These are phyloP conservation scores for Amoeboaphelidium protococcarum DNA, from an alignment of 371 early-diverging fungal genomes.

Conservation along the genomic window DNA sequence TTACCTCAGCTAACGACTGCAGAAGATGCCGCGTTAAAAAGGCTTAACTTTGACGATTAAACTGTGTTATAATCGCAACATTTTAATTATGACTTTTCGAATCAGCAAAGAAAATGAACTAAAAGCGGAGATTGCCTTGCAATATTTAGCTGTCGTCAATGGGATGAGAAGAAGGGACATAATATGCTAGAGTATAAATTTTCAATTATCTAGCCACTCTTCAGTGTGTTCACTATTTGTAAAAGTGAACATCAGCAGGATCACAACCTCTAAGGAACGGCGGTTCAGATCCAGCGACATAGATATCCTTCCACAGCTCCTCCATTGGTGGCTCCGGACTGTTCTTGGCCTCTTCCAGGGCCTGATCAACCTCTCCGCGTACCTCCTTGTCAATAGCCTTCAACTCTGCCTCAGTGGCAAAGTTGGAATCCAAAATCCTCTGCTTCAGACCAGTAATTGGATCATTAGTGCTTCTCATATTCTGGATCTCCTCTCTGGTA, in stretches of 20 bases:
- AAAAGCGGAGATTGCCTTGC: too few species aligned
- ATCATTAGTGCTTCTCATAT: constrained; percentile 78
- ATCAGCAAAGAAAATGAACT: too few species aligned
- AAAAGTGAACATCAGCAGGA: constrained; percentile 1
- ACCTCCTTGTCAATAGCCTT: constrained; percentile 80
- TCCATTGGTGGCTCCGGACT: constrained; percentile 42
- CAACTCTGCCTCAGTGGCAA: constrained; percentile 56
- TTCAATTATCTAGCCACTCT: too few species aligned
- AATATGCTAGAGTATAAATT: too few species aligned
- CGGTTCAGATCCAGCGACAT: constrained; percentile 13
- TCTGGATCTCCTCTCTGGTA: constrained; percentile 87
- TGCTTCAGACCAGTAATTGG: constrained; percentile 73
- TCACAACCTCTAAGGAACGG: constrained; percentile 1
- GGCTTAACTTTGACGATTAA: too few species aligned
- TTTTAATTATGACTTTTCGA: too few species aligned
- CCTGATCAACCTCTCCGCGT: constrained; percentile 55
- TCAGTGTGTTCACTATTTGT: too few species aligned
- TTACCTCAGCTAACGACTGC: too few species aligned
- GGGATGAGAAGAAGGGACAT: too few species aligned
- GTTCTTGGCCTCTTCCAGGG: constrained; percentile 54
- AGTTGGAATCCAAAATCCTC: constrained; percentile 33
- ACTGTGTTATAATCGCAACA: too few species aligned
- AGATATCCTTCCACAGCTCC: constrained; percentile 58
- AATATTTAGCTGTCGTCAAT: too few species aligned
- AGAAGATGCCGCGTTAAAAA: too few species aligned